phyloP scores from a whole-genome alignment of 345 rosid genomes.

The Abelmoschus esculentus region DNA sequence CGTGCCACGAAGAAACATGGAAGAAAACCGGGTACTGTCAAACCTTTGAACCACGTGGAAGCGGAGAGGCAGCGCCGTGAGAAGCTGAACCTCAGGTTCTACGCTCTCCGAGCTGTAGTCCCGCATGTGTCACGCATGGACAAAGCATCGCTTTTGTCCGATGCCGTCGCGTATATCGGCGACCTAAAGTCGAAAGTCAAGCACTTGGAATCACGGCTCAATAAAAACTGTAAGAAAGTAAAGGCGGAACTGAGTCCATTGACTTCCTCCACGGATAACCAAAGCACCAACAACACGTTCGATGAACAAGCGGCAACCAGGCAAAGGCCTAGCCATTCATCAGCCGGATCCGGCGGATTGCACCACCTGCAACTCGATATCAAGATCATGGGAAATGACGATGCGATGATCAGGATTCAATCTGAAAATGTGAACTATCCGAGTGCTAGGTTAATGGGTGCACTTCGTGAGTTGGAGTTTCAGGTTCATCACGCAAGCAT shows the following conservation, averaged over 20 bases:
- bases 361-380: conserved; percentile 32
- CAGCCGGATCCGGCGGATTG: not conserved
- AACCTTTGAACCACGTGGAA: conserved; percentile 57
- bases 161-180: conserved; percentile 58
- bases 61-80: conserved; percentile 79
- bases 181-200: conserved; percentile 44
- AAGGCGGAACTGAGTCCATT: conserved; percentile 24
- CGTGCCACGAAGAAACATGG: conserved; percentile 27
- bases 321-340: conserved; percentile 7
- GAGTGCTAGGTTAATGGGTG: conserved; percentile 36
- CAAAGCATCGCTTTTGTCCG: conserved; percentile 67
- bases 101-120: conserved; percentile 70
- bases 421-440: conserved; percentile 41
- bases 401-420: conserved; percentile 38
- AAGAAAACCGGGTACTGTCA: conserved; percentile 41
- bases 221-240: conserved; percentile 29
- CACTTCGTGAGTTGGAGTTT: conserved; percentile 49
- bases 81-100: conserved; percentile 74
- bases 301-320: conserved; percentile 24
- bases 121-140: conserved; percentile 79
- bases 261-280: conserved; percentile 4
- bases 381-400: conserved; percentile 39
- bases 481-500: conserved; percentile 52
- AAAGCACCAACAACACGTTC: conserved; percentile 47
- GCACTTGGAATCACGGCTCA: conserved; percentile 38